Evolutionary conservation across 805 yeast species (phyloP).

Genomic region (Brettanomyces sp.): DNA sequence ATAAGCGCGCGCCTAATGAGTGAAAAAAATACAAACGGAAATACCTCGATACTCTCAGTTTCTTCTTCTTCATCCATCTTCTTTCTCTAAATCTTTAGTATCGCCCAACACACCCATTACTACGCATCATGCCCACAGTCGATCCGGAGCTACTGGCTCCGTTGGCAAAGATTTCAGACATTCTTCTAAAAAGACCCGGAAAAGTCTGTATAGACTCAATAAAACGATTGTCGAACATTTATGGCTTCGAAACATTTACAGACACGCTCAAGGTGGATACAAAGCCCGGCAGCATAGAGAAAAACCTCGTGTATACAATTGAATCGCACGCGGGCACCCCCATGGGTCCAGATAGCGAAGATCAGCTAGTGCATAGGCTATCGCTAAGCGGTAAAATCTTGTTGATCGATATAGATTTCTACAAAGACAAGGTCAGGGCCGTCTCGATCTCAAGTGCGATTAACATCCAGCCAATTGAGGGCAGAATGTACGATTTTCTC

Average conservation of each 20-base stretch:
- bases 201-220: slow-evolving; percentile 24
- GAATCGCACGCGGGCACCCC: slow-evolving; percentile 15
- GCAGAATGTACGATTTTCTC: slow-evolving; percentile 16
- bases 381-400: slow-evolving; percentile 27
- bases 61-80: too few relatives aligned
- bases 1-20: not conserved
- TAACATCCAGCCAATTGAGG: slow-evolving; percentile 17
- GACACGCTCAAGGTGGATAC: slow-evolving; percentile 26
- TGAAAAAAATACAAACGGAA: too few relatives aligned
- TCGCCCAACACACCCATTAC: too few relatives aligned
- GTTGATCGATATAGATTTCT: slow-evolving; percentile 29
- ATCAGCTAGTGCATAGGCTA: slow-evolving; percentile 17
- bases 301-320: slow-evolving; percentile 18
- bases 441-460: slow-evolving; percentile 26
- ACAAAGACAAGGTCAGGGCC: slow-evolving; percentile 13
- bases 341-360: not conserved
- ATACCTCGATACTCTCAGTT: too few relatives aligned
- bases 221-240: slow-evolving; percentile 25
- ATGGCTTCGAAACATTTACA: slow-evolving; percentile 29
- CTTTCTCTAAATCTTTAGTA: too few relatives aligned
- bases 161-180: slow-evolving; percentile 23
- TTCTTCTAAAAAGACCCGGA: slow-evolving; percentile 27
- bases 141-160: slow-evolving; percentile 27
- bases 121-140: slow-evolving; percentile 19
- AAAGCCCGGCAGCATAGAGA: slow-evolving; percentile 8